These are phyloP conservation scores for Ganoderma lucidum DNA, from an alignment of 1,284 basidiomycete genomes.

Conservation along the genomic window DNA sequence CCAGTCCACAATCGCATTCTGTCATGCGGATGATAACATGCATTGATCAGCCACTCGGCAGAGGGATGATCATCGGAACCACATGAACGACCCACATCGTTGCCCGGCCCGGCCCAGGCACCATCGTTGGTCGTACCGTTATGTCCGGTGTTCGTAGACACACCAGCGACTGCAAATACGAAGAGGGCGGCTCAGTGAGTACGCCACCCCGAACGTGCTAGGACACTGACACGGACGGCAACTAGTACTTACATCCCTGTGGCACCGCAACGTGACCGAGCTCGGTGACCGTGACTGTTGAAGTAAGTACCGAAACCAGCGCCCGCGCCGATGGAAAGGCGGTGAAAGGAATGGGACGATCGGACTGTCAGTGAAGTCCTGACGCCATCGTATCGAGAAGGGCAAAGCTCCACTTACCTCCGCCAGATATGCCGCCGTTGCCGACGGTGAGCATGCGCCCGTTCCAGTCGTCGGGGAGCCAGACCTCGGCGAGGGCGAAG, in stretches of 20 bases:
- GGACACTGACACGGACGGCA: not conserved
- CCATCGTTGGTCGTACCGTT: constrained; percentile 29
- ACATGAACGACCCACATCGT: constrained; percentile 33
- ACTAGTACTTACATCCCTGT: constrained; percentile 38
- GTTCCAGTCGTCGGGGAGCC: constrained; percentile 43
- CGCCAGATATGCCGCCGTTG: constrained; percentile 40
- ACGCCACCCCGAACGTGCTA: not conserved
- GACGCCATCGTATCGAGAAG: not conserved
- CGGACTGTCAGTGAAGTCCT: not conserved
- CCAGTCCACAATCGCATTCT: constrained; percentile 43
- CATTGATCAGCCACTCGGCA: not conserved
- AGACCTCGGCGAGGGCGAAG: constrained; percentile 39
- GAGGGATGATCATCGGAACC: not conserved
- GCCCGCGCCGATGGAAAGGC: not conserved
- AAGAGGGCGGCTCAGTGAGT: not conserved
- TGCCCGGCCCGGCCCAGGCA: constrained; percentile 39
- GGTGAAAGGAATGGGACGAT: not conserved
- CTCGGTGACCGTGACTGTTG: constrained; percentile 37
- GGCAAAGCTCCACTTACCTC: constrained; percentile 29
- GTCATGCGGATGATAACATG: constrained; percentile 4
- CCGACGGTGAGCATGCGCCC: constrained; percentile 39
- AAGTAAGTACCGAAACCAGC: not conserved
- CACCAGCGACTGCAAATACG: constrained; percentile 36
- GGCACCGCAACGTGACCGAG: constrained; percentile 38
- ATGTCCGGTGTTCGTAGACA: constrained; percentile 41